Evolutionary conservation across 306 rosid species (phyloP).

Genomic region (Pyrus communis): DNA sequence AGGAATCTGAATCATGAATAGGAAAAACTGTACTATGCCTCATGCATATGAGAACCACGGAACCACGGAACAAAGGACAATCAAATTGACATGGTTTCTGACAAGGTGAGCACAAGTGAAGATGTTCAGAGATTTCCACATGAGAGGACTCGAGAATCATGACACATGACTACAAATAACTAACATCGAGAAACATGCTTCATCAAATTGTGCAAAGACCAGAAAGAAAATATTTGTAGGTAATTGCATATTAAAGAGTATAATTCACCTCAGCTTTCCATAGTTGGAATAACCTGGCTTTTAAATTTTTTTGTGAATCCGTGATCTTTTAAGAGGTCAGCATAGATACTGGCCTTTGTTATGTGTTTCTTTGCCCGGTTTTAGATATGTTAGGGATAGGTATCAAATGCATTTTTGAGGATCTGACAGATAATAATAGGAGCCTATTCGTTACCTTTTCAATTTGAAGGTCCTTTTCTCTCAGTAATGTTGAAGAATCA

Average conservation of each 20-base stretch:
- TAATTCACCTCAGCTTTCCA: neutral
- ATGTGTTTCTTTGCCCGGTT: neutral
- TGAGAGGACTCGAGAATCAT: neutral
- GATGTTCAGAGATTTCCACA: neutral
- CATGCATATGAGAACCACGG: neutral
- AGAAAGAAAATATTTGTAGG: neutral
- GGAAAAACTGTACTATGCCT: neutral
- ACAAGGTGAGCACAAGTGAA: neutral
- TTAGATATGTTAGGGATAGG: neutral
- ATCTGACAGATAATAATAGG: neutral
- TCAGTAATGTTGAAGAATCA: slow-evolving; percentile 49
- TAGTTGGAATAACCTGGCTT: neutral
- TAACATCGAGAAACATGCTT: neutral
- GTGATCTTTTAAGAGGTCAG: neutral
- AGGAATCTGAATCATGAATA: neutral
- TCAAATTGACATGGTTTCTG: neutral
- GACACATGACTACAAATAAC: neutral
- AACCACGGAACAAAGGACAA: neutral
- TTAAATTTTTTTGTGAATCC: neutral
- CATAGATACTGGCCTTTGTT: neutral
- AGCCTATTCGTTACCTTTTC: slow-evolving; percentile 52
- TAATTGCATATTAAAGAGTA: neutral
- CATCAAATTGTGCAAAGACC: neutral
- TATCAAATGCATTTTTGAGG: neutral
- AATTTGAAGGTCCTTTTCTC: slow-evolving; percentile 75